phyloP scores from a whole-genome alignment of 208 protist genomes.

The Naegleria gruberi region DNA sequence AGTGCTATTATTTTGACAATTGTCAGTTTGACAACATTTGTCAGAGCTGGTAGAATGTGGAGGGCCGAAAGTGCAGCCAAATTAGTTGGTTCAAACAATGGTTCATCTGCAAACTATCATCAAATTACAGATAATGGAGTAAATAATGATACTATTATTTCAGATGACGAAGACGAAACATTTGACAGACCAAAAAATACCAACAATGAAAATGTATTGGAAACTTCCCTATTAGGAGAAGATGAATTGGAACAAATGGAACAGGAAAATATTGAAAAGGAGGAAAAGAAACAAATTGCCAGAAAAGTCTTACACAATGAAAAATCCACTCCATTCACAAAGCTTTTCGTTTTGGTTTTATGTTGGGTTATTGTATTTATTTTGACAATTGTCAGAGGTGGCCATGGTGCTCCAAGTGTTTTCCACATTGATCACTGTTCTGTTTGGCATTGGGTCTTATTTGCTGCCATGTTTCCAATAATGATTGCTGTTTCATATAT shows the following conservation, averaged over 20 bases:
- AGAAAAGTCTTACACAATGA: background rate
- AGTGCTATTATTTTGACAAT: background rate
- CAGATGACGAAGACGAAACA: background rate
- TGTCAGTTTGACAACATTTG: background rate
- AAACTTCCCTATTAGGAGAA: background rate
- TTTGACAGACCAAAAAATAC: background rate
- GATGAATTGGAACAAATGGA: background rate
- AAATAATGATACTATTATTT: background rate
- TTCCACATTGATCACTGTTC: background rate
- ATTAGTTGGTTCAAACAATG: background rate
- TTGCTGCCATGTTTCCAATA: background rate
- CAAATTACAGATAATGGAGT: no score
- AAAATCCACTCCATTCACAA: background rate
- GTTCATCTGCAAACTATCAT: background rate
- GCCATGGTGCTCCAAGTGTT: background rate
- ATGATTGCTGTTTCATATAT: background rate
- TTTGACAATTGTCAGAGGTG: background rate
- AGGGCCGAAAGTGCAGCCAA: background rate
- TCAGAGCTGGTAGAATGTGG: background rate
- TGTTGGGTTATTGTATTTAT: conserved; percentile 1
- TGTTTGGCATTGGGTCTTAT: background rate
- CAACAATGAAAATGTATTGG: background rate
- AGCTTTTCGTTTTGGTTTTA: background rate
- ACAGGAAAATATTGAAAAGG: background rate
- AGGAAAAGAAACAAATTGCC: background rate